phyloP scores from a whole-genome alignment of 1,139 yeast genomes.

The Lodderomyces metapsilosis region DNA sequence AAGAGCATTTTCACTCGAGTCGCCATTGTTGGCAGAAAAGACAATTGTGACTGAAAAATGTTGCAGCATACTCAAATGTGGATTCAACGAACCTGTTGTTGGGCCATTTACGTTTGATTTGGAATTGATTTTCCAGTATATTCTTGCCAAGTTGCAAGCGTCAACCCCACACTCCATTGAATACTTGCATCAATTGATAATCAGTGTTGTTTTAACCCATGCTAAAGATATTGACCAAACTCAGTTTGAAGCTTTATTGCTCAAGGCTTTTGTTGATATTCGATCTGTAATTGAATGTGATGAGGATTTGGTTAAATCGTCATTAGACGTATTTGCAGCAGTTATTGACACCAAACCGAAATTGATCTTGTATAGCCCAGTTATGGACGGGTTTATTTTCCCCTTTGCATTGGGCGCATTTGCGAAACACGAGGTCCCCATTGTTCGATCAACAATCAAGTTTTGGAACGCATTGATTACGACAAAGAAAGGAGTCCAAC shows the following conservation, averaged over 20 bases:
- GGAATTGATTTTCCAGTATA: constrained; percentile 42
- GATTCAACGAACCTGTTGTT: constrained; percentile 49
- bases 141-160: constrained; percentile 36
- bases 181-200: constrained; percentile 40
- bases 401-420: constrained; percentile 47
- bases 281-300: constrained; percentile 43
- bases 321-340: constrained; percentile 42
- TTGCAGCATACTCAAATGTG: constrained; percentile 55
- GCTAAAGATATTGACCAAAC: constrained; percentile 26
- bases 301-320: constrained; percentile 52
- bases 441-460: constrained; percentile 57
- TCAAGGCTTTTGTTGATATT: constrained; percentile 29
- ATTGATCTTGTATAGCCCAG: constrained; percentile 36
- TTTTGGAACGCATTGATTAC: constrained; percentile 65
- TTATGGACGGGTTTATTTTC: constrained; percentile 35
- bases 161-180: constrained; percentile 34
- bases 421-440: constrained; percentile 59
- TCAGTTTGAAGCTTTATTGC: constrained; percentile 27
- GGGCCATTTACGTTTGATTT: constrained; percentile 61
- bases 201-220: constrained; percentile 39
- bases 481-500: constrained; percentile 50
- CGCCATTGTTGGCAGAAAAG: constrained; percentile 24
- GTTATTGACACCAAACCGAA: constrained; percentile 52
- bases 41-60: constrained; percentile 53
- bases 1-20: constrained; percentile 40